phyloP scores from a whole-genome alignment of 371 early-diverging fungal genomes.

The Haplosporangium sp. region DNA sequence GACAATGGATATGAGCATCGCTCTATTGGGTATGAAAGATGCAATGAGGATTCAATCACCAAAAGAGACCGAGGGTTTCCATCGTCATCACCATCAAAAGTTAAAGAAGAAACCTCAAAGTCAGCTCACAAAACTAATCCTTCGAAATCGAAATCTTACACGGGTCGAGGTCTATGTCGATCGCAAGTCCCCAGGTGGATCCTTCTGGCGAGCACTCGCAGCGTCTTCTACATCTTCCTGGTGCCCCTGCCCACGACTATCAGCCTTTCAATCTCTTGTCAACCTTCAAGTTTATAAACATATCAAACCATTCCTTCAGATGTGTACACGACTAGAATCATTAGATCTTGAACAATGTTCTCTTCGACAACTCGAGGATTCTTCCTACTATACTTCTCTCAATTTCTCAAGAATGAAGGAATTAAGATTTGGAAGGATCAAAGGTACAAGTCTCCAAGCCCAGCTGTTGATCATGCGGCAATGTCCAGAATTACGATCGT shows the following conservation, averaged over 20 bases:
- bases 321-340: constrained; percentile 38
- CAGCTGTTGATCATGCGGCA: constrained; percentile 27
- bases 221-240: background rate
- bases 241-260: constrained; percentile 14
- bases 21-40: background rate
- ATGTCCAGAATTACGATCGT: constrained; percentile 24
- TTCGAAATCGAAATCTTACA: constrained; percentile 25
- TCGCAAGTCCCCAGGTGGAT: constrained; percentile 24
- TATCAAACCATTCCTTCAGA: constrained; percentile 26
- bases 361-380: constrained; percentile 18
- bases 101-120: background rate
- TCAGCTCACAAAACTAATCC: constrained; percentile 7
- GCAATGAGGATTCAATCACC: background rate
- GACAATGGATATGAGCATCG: background rate
- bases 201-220: constrained; percentile 42
- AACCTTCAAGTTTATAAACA: constrained; percentile 30
- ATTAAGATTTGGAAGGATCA: constrained; percentile 25
- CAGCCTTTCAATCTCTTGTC: constrained; percentile 28
- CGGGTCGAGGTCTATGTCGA: constrained; percentile 34
- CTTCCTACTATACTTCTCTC: constrained; percentile 12
- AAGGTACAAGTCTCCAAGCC: constrained; percentile 10
- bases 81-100: background rate
- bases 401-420: constrained; percentile 24
- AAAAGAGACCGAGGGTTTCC: background rate
- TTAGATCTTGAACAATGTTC: constrained; percentile 29